Evolutionary conservation across 148 eudicot genomes (phyloP).

Genomic region (Fagopyrum tataricum): DNA sequence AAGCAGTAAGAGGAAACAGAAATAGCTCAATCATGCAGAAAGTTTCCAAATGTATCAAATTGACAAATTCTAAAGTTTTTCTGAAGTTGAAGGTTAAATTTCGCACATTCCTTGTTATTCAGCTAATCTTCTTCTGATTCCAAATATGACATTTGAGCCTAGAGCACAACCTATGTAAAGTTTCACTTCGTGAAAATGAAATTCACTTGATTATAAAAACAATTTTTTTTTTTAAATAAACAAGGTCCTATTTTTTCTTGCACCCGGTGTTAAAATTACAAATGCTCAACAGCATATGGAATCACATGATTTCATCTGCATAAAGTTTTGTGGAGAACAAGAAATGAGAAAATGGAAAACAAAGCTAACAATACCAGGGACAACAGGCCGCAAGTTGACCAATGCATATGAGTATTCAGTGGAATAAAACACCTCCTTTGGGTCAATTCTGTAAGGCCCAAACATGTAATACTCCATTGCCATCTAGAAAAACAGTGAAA

Average conservation of each 20-base stretch:
- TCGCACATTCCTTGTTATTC: neutral
- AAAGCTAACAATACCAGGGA: slow-evolving; percentile 56
- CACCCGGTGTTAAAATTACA: neutral
- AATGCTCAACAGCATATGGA: neutral
- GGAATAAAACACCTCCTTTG: slow-evolving; percentile 66
- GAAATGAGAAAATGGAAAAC: neutral
- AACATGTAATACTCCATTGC: slow-evolving; percentile 39
- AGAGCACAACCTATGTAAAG: neutral
- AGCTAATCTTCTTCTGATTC: neutral
- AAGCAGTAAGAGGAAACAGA: neutral
- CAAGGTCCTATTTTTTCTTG: neutral
- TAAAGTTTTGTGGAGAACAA: too few relatives aligned
- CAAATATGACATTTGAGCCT: neutral
- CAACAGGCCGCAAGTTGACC: slow-evolving; percentile 83
- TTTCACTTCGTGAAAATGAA: neutral
- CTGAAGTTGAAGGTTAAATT: neutral
- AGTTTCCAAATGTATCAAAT: neutral
- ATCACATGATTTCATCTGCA: too few relatives aligned
- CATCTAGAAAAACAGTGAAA: slow-evolving; percentile 37
- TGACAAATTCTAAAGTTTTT: neutral
- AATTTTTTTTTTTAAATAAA: too few relatives aligned
- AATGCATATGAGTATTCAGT: slow-evolving; percentile 65
- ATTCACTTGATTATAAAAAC: neutral
- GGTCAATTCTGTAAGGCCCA: slow-evolving; percentile 70
- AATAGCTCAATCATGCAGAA: slow-evolving; percentile 9